Evolutionary conservation across 2,329 filamentous ascomycete species (phyloP).

Genomic region (Penicillium rolfsii): DNA sequence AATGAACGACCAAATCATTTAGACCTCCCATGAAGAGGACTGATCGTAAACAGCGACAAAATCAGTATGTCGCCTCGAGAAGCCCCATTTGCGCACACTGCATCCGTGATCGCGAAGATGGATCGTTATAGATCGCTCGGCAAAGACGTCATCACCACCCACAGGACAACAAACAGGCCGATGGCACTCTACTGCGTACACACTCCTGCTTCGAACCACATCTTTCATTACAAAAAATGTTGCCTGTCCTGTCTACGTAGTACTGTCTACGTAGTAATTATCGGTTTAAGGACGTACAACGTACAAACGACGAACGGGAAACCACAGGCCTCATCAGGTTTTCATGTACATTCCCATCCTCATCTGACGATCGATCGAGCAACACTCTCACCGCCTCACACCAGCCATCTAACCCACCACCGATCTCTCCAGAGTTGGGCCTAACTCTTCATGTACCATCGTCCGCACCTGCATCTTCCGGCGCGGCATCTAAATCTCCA

Average conservation of each 20-base stretch:
- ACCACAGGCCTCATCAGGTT: background rate
- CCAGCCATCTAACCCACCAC: background rate
- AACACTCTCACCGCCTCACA: conserved; percentile 1
- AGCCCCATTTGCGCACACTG: background rate
- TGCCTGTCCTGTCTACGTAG: no score
- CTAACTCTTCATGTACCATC: conserved; percentile 8
- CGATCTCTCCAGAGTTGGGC: background rate
- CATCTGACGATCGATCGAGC: conserved; percentile 1
- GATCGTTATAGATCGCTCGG: background rate
- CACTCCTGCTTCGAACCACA: no score
- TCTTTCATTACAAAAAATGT: background rate
- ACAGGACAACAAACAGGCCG: background rate
- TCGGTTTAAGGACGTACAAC: background rate
- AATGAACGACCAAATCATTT: background rate
- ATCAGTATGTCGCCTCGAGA: background rate
- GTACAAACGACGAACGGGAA: background rate
- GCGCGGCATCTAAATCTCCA: conserved; percentile 4
- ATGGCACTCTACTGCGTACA: background rate
- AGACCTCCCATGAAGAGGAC: background rate
- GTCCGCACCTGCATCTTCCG: conserved; percentile 2
- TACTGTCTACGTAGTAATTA: no score
- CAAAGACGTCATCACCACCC: conserved; percentile 1
- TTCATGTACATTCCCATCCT: background rate
- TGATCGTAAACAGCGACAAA: background rate
- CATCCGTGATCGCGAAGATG: background rate